phyloP scores from a whole-genome alignment of 2,329 filamentous ascomycete species.

The Neofusicoccum ribis region DNA sequence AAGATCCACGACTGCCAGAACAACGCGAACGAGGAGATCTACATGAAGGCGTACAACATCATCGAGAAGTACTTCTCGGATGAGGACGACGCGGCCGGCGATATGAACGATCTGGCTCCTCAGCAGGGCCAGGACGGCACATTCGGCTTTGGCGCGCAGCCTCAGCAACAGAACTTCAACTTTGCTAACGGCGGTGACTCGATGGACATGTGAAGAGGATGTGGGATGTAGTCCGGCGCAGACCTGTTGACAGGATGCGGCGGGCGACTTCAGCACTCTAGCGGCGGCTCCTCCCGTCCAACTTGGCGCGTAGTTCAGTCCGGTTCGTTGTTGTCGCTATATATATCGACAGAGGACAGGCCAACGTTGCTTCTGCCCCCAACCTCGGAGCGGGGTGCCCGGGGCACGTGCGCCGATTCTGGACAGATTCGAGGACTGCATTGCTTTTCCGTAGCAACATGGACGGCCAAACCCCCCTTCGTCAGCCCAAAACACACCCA shows the following conservation, averaged over 20 bases:
- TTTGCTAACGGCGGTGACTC: constrained; percentile 77
- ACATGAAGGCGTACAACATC: constrained; percentile 99
- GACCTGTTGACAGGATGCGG: constrained; percentile 1
- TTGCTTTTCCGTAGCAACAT: constrained; percentile 16
- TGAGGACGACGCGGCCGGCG: constrained; percentile 77
- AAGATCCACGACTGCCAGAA: constrained; percentile 99
- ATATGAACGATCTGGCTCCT: constrained; percentile 78
- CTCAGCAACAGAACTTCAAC: constrained; percentile 77
- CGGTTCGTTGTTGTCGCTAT: constrained; percentile 6
- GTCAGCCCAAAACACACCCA: constrained; percentile 14
- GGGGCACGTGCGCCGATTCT: constrained; percentile 17
- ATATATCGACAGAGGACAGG: constrained; percentile 16
- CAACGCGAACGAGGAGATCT: constrained; percentile 99
- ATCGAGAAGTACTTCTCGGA: constrained; percentile 99
- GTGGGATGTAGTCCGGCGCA: neutral
- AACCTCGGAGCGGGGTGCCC: neutral
- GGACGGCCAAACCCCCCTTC: constrained; percentile 6
- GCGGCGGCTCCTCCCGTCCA: neutral
- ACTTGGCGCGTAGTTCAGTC: neutral
- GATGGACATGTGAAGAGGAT: constrained; percentile 67
- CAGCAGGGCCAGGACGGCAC: constrained; percentile 70
- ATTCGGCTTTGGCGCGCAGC: constrained; percentile 73
- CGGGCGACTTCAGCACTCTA: neutral
- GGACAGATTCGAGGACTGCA: constrained; percentile 6
- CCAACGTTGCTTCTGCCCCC: constrained; percentile 3